These are phyloP conservation scores for Phytophthora pistaciae DNA, from an alignment of 352 stramenopile genomes.

Conservation along the genomic window DNA sequence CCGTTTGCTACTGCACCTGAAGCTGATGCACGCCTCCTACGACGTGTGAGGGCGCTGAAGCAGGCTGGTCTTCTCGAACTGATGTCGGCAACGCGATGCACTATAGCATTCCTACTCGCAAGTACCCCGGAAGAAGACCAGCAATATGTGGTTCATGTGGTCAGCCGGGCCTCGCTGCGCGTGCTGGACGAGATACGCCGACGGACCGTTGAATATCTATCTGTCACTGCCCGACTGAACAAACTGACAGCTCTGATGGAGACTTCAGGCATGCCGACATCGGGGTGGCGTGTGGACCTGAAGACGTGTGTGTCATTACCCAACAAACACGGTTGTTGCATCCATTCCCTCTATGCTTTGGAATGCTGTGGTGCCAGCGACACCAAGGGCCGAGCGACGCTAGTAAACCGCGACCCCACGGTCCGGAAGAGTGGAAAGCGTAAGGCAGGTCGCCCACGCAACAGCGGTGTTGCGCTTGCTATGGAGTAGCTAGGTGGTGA, in stretches of 20 bases:
- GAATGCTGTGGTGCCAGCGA: not conserved
- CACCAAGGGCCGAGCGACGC: not conserved
- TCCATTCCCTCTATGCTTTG: slow-evolving; percentile 6
- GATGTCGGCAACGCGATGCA: no score
- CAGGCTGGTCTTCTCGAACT: no score
- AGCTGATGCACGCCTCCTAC: no score
- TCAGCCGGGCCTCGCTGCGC: not conserved
- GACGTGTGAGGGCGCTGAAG: no score
- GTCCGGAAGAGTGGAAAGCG: no score
- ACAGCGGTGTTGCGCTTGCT: no score
- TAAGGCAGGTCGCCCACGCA: no score
- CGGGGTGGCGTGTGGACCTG: not conserved
- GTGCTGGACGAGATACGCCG: not conserved
- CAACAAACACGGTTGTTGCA: slow-evolving; percentile 6
- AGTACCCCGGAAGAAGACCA: no score
- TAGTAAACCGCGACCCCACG: not conserved
- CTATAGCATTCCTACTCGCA: no score
- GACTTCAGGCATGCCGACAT: not conserved
- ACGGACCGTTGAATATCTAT: not conserved
- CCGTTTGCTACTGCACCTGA: no score
- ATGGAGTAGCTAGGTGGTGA: no score
- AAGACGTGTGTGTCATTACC: not conserved
- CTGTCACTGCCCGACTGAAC: not conserved
- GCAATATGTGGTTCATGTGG: no score
- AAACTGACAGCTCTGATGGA: not conserved